phyloP scores from a whole-genome alignment of 768 basidiomycete species.

The Leucocoprinus leucothites region DNA sequence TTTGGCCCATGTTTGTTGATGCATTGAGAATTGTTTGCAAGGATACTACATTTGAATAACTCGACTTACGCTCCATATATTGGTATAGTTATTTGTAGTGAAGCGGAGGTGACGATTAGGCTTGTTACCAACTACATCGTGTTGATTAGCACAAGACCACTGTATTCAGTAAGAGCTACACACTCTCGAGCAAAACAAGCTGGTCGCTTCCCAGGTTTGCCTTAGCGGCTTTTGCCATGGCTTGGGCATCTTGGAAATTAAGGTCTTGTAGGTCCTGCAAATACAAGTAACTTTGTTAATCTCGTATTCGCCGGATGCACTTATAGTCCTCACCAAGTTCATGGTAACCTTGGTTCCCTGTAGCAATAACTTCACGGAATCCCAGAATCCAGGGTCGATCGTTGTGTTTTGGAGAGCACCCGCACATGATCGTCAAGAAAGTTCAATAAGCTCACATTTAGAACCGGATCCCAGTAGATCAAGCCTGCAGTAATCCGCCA shows the following conservation, averaged over 20 bases:
- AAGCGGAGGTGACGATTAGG: slow-evolving; percentile 47
- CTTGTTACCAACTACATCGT: slow-evolving; percentile 52
- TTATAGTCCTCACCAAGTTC: slow-evolving; percentile 33
- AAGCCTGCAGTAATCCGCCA: slow-evolving; percentile 56
- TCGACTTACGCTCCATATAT: slow-evolving; percentile 39
- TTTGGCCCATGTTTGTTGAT: slow-evolving; percentile 41
- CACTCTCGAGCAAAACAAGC: slow-evolving; percentile 44
- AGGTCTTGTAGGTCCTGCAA: slow-evolving; percentile 43
- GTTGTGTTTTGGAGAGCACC: slow-evolving; percentile 48
- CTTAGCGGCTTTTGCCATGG: slow-evolving; percentile 40
- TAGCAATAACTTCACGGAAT: slow-evolving; percentile 41
- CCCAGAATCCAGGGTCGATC: slow-evolving; percentile 48
- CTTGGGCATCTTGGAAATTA: slow-evolving; percentile 38
- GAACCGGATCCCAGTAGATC: slow-evolving; percentile 42
- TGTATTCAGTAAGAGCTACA: slow-evolving; percentile 7
- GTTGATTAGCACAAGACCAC: background rate
- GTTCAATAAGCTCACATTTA: slow-evolving; percentile 37
- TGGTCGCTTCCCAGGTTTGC: slow-evolving; percentile 33
- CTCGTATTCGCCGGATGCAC: background rate
- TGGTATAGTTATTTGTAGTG: slow-evolving; percentile 41
- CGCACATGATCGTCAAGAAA: slow-evolving; percentile 38
- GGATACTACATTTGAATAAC: background rate
- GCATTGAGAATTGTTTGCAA: background rate
- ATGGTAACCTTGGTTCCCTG: slow-evolving; percentile 44
- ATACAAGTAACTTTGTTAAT: too few species aligned